These are phyloP conservation scores for Geranium brycei DNA, from an alignment of 345 rosid genomes.

Conservation along the genomic window DNA sequence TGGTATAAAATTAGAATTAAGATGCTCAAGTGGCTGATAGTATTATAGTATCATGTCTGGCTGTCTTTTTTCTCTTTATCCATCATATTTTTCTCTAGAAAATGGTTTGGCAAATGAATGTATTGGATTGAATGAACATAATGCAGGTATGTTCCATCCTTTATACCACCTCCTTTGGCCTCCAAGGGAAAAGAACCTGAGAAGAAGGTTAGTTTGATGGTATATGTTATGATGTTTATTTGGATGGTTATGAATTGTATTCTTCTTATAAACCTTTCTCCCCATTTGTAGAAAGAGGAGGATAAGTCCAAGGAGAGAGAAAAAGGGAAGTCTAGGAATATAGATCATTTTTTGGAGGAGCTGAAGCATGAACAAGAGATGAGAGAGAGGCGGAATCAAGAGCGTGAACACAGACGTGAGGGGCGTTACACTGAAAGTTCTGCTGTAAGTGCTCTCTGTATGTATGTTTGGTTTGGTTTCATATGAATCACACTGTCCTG, in stretches of 20 bases:
- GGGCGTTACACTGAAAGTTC: conserved; percentile 52
- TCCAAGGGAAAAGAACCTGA: conserved; percentile 80
- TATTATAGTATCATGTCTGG: neutral
- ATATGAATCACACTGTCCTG: too few species aligned
- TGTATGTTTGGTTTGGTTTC: neutral
- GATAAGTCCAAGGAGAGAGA: conserved; percentile 71
- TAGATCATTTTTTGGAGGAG: conserved; percentile 97
- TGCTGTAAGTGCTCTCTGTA: conserved; percentile 36
- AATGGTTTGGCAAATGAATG: conserved; percentile 19
- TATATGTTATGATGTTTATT: neutral
- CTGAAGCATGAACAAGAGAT: conserved; percentile 92
- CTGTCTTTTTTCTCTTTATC: neutral
- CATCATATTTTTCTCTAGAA: neutral
- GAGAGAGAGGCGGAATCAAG: conserved; percentile 92
- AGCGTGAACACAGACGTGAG: conserved; percentile 69
- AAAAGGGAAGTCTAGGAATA: conserved; percentile 77
- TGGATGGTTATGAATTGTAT: neutral
- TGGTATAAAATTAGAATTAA: neutral
- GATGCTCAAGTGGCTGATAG: neutral
- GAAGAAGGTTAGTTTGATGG: conserved; percentile 14
- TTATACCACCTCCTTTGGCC: conserved; percentile 89
- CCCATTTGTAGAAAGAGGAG: conserved; percentile 57
- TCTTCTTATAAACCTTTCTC: conserved; percentile 1
- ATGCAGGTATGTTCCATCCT: conserved; percentile 99
- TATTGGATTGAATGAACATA: conserved; percentile 25